A percentile compares a stretch with the other conserved stretches of the same genome.
phyloP scores from a whole-genome alignment of 345 rosid species.

The Lumnitzera littorea region DNA sequence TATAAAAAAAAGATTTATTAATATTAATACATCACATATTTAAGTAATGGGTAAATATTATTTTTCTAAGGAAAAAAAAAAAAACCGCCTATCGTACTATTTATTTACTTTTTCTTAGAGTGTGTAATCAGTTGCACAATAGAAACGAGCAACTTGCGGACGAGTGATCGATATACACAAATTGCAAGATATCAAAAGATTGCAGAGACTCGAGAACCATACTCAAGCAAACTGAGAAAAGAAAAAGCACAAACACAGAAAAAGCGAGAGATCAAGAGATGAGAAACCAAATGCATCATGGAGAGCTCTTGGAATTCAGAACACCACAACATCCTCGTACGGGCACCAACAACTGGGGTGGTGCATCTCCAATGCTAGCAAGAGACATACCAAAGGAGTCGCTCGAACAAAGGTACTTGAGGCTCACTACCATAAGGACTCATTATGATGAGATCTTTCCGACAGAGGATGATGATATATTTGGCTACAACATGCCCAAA shows the following conservation, averaged over 20 bases:
- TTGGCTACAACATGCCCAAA: neutral
- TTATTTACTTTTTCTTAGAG: too few relatives aligned
- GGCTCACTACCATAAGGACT: conserved; percentile 21
- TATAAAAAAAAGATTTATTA: too few relatives aligned
- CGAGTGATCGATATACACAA: too few relatives aligned
- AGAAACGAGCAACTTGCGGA: too few relatives aligned
- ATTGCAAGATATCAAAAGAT: too few relatives aligned
- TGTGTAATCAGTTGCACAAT: too few relatives aligned
- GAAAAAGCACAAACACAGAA: neutral
- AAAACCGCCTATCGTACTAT: too few relatives aligned
- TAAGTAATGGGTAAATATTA: too few relatives aligned
- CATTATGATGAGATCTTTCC: conserved; percentile 32
- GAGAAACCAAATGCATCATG: conserved; percentile 12
- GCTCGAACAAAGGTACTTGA: conserved; percentile 38
- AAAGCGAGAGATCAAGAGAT: conserved; percentile 13
- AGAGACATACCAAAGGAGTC: conserved; percentile 43
- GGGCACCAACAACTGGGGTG: conserved; percentile 56
- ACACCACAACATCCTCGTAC: conserved; percentile 50
- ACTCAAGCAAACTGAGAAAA: neutral
- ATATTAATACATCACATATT: too few relatives aligned
- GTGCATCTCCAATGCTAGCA: conserved; percentile 52
- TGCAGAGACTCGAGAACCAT: too few relatives aligned
- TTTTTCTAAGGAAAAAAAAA: too few relatives aligned
- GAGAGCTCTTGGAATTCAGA: conserved; percentile 31
- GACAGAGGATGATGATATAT: neutral